phyloP scores from a whole-genome alignment of 345 rosid genomes.

The Brassica nigra region DNA sequence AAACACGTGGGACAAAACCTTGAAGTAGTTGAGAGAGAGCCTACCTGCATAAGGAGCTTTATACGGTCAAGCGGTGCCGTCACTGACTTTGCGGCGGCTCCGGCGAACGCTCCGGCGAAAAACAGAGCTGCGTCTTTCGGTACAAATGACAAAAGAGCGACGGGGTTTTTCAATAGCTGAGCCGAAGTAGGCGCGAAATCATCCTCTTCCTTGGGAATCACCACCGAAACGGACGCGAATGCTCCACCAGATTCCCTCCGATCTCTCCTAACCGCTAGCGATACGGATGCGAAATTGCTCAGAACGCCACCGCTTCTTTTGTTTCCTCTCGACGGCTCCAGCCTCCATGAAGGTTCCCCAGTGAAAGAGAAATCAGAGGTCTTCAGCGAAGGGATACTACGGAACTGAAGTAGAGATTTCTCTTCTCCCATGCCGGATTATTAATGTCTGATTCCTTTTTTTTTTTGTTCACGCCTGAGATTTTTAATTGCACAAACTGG shows the following conservation, averaged over 20 bases:
- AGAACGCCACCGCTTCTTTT: not conserved
- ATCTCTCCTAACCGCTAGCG: conserved; percentile 24
- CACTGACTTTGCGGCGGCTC: conserved; percentile 86
- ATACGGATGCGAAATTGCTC: conserved; percentile 32
- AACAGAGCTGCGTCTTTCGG: conserved; percentile 73
- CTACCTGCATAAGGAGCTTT: conserved; percentile 90
- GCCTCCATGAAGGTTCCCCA: conserved; percentile 34
- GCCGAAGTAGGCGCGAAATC: conserved; percentile 65
- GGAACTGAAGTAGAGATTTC: conserved; percentile 42
- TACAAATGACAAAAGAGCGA: conserved; percentile 59
- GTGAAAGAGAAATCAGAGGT: conserved; percentile 41
- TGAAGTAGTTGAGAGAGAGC: conserved; percentile 35
- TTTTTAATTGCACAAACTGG: conserved; percentile 8
- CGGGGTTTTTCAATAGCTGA: conserved; percentile 75
- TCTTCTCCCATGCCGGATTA: conserved; percentile 53
- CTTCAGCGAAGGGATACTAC: conserved; percentile 47
- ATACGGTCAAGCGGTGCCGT: conserved; percentile 97
- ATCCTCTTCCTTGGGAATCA: conserved; percentile 35
- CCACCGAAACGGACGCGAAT: conserved; percentile 64
- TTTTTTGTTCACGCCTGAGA: conserved; percentile 17
- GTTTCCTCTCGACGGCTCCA: conserved; percentile 33
- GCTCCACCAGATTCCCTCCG: conserved; percentile 27
- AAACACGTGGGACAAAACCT: conserved; percentile 42
- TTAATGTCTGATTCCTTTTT: not conserved
- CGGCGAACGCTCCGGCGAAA: conserved; percentile 79